Evolutionary conservation across 2,329 filamentous ascomycete genomes (phyloP).

Genomic region (Eutypa lata): DNA sequence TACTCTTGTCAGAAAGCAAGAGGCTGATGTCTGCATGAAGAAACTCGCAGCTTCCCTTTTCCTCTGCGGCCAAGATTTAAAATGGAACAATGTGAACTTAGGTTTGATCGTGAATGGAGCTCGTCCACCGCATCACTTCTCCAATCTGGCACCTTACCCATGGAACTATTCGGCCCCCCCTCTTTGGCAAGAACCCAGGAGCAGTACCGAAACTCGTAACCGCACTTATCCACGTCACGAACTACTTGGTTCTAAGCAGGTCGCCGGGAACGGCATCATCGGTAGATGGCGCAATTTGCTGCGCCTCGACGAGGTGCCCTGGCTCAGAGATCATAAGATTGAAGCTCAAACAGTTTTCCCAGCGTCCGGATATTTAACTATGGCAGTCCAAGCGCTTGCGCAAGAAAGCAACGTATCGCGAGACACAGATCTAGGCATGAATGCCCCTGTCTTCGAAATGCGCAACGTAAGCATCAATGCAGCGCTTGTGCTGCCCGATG

Average conservation of each 20-base stretch:
- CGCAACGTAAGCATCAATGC: constrained; percentile 4
- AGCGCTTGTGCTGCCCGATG: neutral
- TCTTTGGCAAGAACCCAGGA: constrained; percentile 9
- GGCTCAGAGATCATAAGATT: constrained; percentile 17
- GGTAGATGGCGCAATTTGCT: constrained; percentile 16
- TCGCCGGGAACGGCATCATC: constrained; percentile 11
- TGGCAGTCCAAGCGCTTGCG: constrained; percentile 14
- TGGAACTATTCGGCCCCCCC: constrained; percentile 30
- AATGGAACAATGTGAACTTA: neutral
- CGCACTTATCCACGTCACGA: constrained; percentile 13
- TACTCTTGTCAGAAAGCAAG: neutral
- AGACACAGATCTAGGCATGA: too few relatives aligned
- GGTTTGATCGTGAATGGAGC: too few relatives aligned
- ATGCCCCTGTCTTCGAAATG: constrained; percentile 1
- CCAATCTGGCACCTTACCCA: constrained; percentile 30
- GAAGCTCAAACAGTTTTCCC: constrained; percentile 15
- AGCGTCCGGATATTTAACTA: constrained; percentile 12
- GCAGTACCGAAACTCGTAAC: constrained; percentile 9
- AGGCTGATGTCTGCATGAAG: neutral
- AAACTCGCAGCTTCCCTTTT: constrained; percentile 1
- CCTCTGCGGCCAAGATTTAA: neutral
- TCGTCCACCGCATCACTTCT: too few relatives aligned
- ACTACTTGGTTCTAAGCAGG: constrained; percentile 4
- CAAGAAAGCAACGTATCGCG: neutral
- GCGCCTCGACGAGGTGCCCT: constrained; percentile 9